Evolutionary conservation across 495 filamentous ascomycete species (phyloP).

Genomic region (Evansstolkia leycettana): DNA sequence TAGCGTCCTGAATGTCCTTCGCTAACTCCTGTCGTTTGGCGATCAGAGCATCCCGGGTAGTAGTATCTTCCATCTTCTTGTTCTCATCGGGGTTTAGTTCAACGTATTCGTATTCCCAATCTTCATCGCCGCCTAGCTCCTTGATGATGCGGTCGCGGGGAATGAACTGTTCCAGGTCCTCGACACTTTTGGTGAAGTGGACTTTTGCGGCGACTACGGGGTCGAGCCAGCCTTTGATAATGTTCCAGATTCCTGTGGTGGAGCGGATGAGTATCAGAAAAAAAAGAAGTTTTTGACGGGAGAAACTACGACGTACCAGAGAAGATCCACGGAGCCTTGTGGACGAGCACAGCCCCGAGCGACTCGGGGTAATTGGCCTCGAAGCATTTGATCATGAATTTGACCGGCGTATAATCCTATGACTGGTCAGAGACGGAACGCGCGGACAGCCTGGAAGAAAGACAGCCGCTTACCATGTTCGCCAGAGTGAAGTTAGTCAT

Average conservation of each 20-base stretch:
- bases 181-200: slow-evolving; percentile 76
- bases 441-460: background rate
- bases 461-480: slow-evolving; percentile 62
- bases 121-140: slow-evolving; percentile 71
- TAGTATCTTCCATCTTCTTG: slow-evolving; percentile 52
- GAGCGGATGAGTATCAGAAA: background rate
- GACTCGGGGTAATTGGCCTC: slow-evolving; percentile 97
- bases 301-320: slow-evolving; percentile 45
- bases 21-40: slow-evolving; percentile 47
- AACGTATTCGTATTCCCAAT: slow-evolving; percentile 66
- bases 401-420: slow-evolving; percentile 88
- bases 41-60: slow-evolving; percentile 47
- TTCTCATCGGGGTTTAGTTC: slow-evolving; percentile 65
- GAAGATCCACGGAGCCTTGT: slow-evolving; percentile 96
- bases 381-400: slow-evolving; percentile 99
- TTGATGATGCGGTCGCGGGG: slow-evolving; percentile 55
- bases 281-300: too few relatives aligned
- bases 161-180: slow-evolving; percentile 72
- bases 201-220: slow-evolving; percentile 92
- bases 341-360: slow-evolving; percentile 83
- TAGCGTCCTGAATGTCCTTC: slow-evolving; percentile 56
- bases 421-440: slow-evolving; percentile 5
- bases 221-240: slow-evolving; percentile 94
- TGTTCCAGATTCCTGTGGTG: slow-evolving; percentile 63
- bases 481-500: slow-evolving; percentile 87